Conservation (phyloP, 108 stramenopile species). For the Schizochytrium sp. region DNA sequence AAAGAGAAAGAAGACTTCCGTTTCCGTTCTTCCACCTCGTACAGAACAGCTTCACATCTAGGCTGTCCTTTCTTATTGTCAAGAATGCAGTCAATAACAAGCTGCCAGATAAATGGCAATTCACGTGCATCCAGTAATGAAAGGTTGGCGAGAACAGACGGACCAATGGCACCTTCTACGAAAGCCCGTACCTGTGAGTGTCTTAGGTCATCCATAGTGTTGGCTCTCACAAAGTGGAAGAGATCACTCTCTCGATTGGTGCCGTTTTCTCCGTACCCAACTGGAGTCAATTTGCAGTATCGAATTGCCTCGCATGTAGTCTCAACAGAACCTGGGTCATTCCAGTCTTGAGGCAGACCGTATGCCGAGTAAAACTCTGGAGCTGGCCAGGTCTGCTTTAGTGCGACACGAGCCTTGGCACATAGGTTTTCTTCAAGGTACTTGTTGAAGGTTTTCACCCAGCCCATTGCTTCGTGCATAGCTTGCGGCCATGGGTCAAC, state of each 20-base stretch:
- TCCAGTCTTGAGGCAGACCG: background rate
- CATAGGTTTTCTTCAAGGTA: background rate
- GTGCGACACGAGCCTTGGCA: background rate
- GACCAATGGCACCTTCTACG: background rate
- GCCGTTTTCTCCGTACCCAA: background rate
- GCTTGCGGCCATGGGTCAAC: background rate
- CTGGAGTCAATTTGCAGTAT: background rate
- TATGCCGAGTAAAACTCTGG: background rate
- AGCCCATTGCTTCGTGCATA: background rate
- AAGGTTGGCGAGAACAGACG: constrained; percentile 11
- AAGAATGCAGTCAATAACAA: background rate
- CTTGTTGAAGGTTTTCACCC: background rate
- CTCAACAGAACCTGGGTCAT: background rate
- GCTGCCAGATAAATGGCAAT: background rate
- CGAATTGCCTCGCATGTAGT: background rate
- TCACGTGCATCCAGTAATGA: background rate
- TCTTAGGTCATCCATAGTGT: background rate
- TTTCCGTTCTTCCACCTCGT: background rate
- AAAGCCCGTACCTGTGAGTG: background rate
- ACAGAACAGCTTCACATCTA: background rate
- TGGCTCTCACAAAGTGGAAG: background rate
- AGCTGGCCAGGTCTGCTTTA: background rate
- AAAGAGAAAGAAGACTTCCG: background rate
- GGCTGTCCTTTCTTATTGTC: background rate
- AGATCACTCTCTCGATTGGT: background rate